Evolutionary conservation across 495 filamentous ascomycete species (phyloP).

Genomic region (Penicillium coprophilum): DNA sequence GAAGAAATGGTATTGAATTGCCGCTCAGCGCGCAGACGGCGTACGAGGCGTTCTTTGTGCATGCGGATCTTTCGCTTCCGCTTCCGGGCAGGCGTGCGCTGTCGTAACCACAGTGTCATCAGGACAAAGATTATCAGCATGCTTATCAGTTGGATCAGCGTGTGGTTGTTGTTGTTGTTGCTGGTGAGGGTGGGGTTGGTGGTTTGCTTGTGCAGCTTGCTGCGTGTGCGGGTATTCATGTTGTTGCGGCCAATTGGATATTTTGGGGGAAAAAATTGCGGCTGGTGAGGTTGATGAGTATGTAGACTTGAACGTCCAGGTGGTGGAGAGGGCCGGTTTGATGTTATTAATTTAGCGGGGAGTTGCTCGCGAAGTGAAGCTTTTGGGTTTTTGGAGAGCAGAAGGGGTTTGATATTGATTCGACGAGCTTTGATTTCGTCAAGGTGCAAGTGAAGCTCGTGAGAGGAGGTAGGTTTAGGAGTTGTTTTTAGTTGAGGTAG

Average conservation of each 20-base stretch:
- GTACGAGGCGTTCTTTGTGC: conserved; percentile 35
- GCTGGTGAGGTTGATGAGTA: conserved; percentile 36
- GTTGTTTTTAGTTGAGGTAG: conserved; percentile 33
- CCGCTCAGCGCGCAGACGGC: conserved; percentile 38
- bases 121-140: neutral
- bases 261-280: conserved; percentile 25
- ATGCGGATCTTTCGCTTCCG: conserved; percentile 18
- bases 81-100: neutral
- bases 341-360: conserved; percentile 38
- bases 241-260: conserved; percentile 31
- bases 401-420: conserved; percentile 32
- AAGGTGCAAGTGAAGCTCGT: conserved; percentile 35
- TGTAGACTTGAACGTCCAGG: conserved; percentile 8
- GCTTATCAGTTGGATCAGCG: neutral
- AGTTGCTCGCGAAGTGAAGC: conserved; percentile 24
- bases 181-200: conserved; percentile 35
- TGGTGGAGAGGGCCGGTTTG: conserved; percentile 15
- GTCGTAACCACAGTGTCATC: neutral
- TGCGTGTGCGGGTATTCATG: conserved; percentile 21
- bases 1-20: conserved; percentile 30
- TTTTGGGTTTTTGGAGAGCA: conserved; percentile 27
- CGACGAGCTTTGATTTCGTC: conserved; percentile 34
- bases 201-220: conserved; percentile 39
- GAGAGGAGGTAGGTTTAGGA: conserved; percentile 23
- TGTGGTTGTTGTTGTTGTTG: conserved; percentile 36